A percentile compares a stretch with the other conserved stretches of the same genome.
These are phyloP conservation scores for Danielia oregonensis DNA, from an alignment of 805 yeast species.

Conservation along the genomic window DNA sequence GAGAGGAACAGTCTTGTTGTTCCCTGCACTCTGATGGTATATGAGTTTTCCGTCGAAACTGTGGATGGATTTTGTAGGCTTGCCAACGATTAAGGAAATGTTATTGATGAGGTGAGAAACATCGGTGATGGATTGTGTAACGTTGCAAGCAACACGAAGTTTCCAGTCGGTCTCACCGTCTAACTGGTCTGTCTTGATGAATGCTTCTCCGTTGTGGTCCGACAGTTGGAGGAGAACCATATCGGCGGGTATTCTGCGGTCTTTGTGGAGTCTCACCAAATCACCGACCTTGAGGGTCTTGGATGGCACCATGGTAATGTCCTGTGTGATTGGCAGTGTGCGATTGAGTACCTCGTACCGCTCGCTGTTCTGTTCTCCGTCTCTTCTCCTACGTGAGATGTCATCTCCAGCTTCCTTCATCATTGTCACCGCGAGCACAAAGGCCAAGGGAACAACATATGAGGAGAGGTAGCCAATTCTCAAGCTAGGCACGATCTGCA, in stretches of 20 bases:
- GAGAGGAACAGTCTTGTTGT: slow-evolving; percentile 56
- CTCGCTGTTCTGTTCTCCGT: slow-evolving; percentile 83
- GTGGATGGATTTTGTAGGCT: slow-evolving; percentile 84
- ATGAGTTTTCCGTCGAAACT: slow-evolving; percentile 72
- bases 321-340: slow-evolving; percentile 15
- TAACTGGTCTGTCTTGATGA: slow-evolving; percentile 93
- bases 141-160: slow-evolving; percentile 68
- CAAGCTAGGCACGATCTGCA: slow-evolving; percentile 85
- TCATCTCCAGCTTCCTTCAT: slow-evolving; percentile 94
- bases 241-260: slow-evolving; percentile 91
- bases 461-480: slow-evolving; percentile 92
- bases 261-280: slow-evolving; percentile 72
- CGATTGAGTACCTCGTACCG: slow-evolving; percentile 62
- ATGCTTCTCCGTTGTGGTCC: slow-evolving; percentile 67
- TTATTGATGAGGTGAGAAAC: slow-evolving; percentile 51
- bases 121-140: slow-evolving; percentile 56
- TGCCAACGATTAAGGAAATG: slow-evolving; percentile 57
- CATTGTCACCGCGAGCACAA: slow-evolving; percentile 91
- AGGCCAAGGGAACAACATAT: slow-evolving; percentile 89
- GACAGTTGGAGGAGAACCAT: slow-evolving; percentile 79
- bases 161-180: slow-evolving; percentile 99
- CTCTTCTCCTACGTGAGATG: slow-evolving; percentile 84
- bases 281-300: slow-evolving; percentile 82
- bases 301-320: slow-evolving; percentile 37
- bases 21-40: slow-evolving; percentile 33